Evolutionary conservation across 805 yeast species (phyloP), one percentile per base, ranked within the genome.

Genomic region (Lachancea cidri): DNA sequence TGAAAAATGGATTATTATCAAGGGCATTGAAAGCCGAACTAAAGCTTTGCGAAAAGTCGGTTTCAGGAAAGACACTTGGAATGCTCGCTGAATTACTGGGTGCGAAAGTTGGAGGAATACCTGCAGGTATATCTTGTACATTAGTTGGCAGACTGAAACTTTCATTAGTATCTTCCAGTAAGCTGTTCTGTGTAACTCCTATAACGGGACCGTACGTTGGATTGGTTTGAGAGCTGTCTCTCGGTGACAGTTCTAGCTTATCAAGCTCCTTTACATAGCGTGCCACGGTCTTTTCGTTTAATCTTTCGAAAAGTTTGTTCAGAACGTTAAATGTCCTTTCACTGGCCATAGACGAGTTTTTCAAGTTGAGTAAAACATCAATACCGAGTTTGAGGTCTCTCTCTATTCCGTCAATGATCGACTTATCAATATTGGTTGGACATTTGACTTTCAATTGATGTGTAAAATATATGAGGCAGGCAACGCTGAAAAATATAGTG

Each of bases 401-500:
- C 42, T 76, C 72, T 40, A 81, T 74, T 9, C 19, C 33, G 17
- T 33, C 17, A n/a, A 29, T 4, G 16, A n/a, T 18, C 36, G 38
- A 8, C 29, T 24, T 16, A 38, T 43, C 39, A 27, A 29, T 6
- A 36, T 42, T 11, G 20, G 44, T 39, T 13, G 42, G 30, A 16
- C 44, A 47, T 9, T 37, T 43, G 19, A 47, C 27, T 15, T 32
- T 36, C 16, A 32, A 35, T 33, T 47, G 53, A 46, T 53, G 51
- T 19, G 49, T 46, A 35, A 50, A 86, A 54, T 82, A 86, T 14
- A 86, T 83, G 52, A 87, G 68, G 55, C 95, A 84, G 1, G 95
- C 94, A 45, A 87, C 87, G 2, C 94, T 81, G 64, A 86, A 86
- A 59, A 87, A 88, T 4, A 88, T 82, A 0, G 96, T 86, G 60